phyloP scores from a whole-genome alignment of 2,329 filamentous ascomycete species.

The Colletotrichum theobromicola region DNA sequence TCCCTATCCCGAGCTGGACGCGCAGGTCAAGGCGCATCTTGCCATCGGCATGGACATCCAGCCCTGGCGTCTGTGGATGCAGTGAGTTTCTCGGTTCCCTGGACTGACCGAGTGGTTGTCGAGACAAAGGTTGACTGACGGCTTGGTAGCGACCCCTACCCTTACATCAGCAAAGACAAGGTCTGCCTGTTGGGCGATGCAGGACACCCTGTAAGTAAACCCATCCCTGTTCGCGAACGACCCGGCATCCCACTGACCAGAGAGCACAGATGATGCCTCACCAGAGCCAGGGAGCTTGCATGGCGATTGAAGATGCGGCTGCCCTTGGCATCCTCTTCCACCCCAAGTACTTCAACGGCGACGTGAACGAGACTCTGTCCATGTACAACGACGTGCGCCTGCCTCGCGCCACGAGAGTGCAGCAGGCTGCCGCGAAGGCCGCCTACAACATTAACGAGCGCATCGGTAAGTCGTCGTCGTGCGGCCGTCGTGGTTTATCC shows the following conservation, averaged over 20 bases:
- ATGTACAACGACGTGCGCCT: conserved; percentile 59
- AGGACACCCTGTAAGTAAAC: conserved; percentile 59
- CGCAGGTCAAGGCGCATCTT: conserved; percentile 61
- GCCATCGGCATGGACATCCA: conserved; percentile 66
- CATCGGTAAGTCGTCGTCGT: conserved; percentile 60
- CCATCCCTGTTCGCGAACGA: not conserved
- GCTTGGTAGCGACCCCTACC: conserved; percentile 50
- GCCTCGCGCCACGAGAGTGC: conserved; percentile 60
- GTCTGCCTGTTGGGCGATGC: conserved; percentile 70
- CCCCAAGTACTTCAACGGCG: conserved; percentile 48
- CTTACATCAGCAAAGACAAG: conserved; percentile 55
- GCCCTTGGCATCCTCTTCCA: conserved; percentile 67
- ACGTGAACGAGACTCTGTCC: conserved; percentile 50
- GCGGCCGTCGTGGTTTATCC: no score
- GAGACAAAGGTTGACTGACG: not conserved
- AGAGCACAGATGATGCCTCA: conserved; percentile 50
- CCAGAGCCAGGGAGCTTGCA: conserved; percentile 72
- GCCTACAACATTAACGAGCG: conserved; percentile 67
- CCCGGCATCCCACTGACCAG: not conserved
- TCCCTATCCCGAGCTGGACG: conserved; percentile 65
- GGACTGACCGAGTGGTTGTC: not conserved
- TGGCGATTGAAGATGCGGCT: conserved; percentile 71
- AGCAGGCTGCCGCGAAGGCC: conserved; percentile 62
- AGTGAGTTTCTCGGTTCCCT: conserved; percentile 35
- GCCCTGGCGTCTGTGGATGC: conserved; percentile 70